Conservation (phyloP, 441 rosid genomes). For the Adansonia gregorii region DNA sequence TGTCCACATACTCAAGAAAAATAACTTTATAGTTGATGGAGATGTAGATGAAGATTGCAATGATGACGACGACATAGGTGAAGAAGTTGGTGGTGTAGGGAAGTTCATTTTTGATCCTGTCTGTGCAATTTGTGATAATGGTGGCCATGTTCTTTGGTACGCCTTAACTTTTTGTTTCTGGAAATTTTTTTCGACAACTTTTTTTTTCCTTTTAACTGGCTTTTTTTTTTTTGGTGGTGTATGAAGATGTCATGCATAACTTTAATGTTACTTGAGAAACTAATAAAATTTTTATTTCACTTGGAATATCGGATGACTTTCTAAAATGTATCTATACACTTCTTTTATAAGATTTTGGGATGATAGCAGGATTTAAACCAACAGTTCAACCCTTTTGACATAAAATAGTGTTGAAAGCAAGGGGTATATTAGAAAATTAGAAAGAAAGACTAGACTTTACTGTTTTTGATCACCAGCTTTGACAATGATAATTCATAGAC, state of each 20-base stretch:
- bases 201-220: background rate
- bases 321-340: background rate
- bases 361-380: conserved; percentile 9
- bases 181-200: background rate
- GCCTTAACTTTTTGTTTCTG: conserved; percentile 21
- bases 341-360: background rate
- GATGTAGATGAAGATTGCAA: conserved; percentile 33
- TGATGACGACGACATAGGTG: conserved; percentile 32
- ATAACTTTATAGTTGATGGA: conserved; percentile 28
- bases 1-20: conserved; percentile 22
- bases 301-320: background rate
- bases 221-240: background rate
- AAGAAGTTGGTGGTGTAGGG: conserved; percentile 29
- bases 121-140: conserved; percentile 73
- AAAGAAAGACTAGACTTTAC: background rate
- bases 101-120: conserved; percentile 48
- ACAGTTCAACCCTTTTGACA: background rate
- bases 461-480: background rate
- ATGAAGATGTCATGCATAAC: background rate
- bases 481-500: background rate
- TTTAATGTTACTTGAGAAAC: background rate
- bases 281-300: background rate
- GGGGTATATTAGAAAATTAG: background rate
- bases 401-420: conserved; percentile 11
- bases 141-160: conserved; percentile 63